phyloP scores from a whole-genome alignment of 2,329 filamentous ascomycete genomes.

The Venturiaceae sp. region DNA sequence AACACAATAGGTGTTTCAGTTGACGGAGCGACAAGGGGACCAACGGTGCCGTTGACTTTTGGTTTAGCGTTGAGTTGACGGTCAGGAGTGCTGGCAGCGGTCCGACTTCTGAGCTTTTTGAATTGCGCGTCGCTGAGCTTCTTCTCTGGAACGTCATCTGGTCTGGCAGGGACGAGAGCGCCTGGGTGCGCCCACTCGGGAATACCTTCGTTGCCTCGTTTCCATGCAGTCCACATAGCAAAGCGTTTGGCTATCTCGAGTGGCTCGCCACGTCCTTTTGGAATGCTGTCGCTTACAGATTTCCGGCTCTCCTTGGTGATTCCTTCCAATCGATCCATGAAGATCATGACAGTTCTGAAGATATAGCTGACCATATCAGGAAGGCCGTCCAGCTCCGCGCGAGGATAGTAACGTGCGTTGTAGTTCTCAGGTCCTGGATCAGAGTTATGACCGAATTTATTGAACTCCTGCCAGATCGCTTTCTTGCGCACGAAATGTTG shows the following conservation, averaged over 20 bases:
- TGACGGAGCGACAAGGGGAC: constrained; percentile 16
- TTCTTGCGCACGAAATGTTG: constrained; percentile 45
- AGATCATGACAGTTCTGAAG: constrained; percentile 53
- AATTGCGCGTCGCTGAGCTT: constrained; percentile 45
- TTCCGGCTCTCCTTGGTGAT: constrained; percentile 49
- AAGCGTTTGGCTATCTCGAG: constrained; percentile 50
- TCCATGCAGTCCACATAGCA: constrained; percentile 58
- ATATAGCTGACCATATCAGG: constrained; percentile 51
- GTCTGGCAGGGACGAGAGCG: constrained; percentile 38
- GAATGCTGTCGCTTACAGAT: constrained; percentile 52
- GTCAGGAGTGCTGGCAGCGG: constrained; percentile 31
- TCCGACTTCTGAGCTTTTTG: constrained; percentile 46
- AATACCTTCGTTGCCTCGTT: constrained; percentile 53
- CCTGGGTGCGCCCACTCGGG: constrained; percentile 54
- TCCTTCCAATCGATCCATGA: constrained; percentile 50
- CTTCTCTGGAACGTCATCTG: constrained; percentile 37
- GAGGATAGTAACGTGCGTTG: constrained; percentile 52
- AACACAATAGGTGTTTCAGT: constrained; percentile 20
- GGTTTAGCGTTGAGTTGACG: constrained; percentile 19
- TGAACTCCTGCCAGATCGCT: constrained; percentile 50
- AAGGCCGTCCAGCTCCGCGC: constrained; percentile 51
- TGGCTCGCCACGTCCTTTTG: constrained; percentile 52
- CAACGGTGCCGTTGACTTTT: constrained; percentile 19
- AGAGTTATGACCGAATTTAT: constrained; percentile 42
- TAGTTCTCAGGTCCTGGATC: constrained; percentile 42